Evolutionary conservation across 208 protist species (phyloP).

Genomic region (Trypanosomatidae sp.): DNA sequence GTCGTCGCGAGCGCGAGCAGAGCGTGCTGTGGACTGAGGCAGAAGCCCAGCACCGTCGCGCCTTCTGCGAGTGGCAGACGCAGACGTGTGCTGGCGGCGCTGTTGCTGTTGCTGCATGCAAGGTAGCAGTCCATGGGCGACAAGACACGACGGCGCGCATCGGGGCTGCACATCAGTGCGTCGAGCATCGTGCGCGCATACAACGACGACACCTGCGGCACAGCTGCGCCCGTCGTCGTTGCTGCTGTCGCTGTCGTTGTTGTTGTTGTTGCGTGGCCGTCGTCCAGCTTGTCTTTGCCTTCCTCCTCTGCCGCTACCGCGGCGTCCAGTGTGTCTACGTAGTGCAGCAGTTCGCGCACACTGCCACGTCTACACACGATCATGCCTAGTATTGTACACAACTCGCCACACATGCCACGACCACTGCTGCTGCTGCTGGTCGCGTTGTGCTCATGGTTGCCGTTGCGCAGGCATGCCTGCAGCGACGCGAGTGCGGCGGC

Average conservation of each 20-base stretch:
- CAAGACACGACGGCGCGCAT: conserved; percentile 14
- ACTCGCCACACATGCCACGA: conserved; percentile 8
- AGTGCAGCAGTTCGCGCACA: conserved; percentile 47
- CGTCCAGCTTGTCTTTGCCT: too few relatives aligned
- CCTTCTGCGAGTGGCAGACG: conserved; percentile 63
- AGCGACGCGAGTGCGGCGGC: not conserved
- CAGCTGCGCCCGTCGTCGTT: conserved; percentile 11
- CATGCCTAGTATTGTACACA: conserved; percentile 38
- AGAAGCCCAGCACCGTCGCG: conserved; percentile 46
- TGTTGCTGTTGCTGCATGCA: conserved; percentile 31
- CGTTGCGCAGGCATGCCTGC: not conserved
- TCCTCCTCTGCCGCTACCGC: too few relatives aligned
- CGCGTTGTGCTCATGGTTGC: too few relatives aligned
- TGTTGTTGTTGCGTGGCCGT: too few relatives aligned
- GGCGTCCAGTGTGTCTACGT: conserved; percentile 39
- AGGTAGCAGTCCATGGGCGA: conserved; percentile 65
- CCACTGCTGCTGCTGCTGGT: too few relatives aligned
- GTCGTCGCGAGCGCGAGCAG: conserved; percentile 37
- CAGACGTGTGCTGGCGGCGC: conserved; percentile 26
- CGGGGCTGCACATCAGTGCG: conserved; percentile 22
- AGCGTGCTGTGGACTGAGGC: conserved; percentile 44
- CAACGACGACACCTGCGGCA: conserved; percentile 18
- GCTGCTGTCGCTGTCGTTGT: too few relatives aligned
- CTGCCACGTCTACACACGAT: conserved; percentile 35
- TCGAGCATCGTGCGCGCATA: conserved; percentile 24